A percentile compares a stretch with the other conserved stretches of the same genome.
phyloP scores from a whole-genome alignment of 768 basidiomycete genomes.

The Gelatoporia subvermispora region DNA sequence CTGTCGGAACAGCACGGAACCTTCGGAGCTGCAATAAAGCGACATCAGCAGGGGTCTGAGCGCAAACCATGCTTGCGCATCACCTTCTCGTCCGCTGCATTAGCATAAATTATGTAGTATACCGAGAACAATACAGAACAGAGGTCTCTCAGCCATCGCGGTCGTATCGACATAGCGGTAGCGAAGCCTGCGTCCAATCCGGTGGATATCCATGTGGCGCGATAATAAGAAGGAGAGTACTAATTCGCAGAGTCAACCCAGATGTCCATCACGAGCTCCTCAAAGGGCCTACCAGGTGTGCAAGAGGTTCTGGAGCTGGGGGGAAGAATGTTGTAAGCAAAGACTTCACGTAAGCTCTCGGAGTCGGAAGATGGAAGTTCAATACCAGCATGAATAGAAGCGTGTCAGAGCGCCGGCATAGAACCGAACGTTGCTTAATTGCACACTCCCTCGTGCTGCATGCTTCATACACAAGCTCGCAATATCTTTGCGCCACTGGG shows the following conservation, averaged over 20 bases:
- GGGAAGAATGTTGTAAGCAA: slow-evolving; percentile 2
- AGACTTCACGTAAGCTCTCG: too few species aligned
- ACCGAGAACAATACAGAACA: slow-evolving; percentile 79
- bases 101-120: slow-evolving; percentile 88
- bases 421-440: too few species aligned
- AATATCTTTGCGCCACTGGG: too few species aligned
- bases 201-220: slow-evolving; percentile 91
- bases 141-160: slow-evolving; percentile 87
- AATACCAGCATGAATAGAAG: too few species aligned
- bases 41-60: background rate
- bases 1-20: slow-evolving; percentile 89
- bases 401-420: too few species aligned
- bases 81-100: slow-evolving; percentile 97
- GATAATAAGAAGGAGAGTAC: slow-evolving; percentile 92
- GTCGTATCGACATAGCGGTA: slow-evolving; percentile 88
- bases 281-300: slow-evolving; percentile 61
- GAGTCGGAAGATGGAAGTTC: too few species aligned
- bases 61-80: background rate
- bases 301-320: slow-evolving; percentile 88
- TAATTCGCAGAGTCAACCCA: too few species aligned
- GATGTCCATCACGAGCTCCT: too few species aligned
- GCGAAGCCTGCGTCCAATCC: slow-evolving; percentile 98
- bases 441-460: too few species aligned
- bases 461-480: too few species aligned
- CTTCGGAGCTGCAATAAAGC: slow-evolving; percentile 62